A percentile compares a stretch with the other conserved stretches of the same genome.
Evolutionary conservation across 257 asterid species (phyloP).

Genomic region (Vinca minor): DNA sequence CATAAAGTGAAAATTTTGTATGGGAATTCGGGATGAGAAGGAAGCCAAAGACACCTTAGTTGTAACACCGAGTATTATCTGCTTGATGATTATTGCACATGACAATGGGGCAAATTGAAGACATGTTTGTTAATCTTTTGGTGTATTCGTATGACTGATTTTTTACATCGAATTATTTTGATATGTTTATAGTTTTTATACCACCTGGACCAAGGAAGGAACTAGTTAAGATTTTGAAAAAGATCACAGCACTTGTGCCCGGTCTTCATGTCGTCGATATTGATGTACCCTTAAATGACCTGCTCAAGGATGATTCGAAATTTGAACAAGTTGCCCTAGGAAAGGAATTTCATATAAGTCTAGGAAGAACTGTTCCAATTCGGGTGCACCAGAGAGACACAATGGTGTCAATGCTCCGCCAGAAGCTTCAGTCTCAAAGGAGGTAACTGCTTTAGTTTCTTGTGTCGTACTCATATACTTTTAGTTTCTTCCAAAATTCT

Average conservation of each 20-base stretch:
- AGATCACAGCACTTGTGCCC: conserved; percentile 44
- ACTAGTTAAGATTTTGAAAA: conserved; percentile 45
- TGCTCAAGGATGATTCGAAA: conserved; percentile 39
- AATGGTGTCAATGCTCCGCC: conserved; percentile 76
- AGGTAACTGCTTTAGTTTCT: conserved; percentile 31
- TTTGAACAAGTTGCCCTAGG: conserved; percentile 69
- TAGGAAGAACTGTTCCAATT: conserved; percentile 87
- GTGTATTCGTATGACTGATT: neutral
- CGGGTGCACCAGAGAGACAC: conserved; percentile 88
- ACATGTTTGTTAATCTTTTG: neutral
- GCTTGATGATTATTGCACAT: neutral
- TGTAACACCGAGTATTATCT: neutral
- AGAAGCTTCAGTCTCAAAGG: conserved; percentile 63
- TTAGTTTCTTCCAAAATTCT: neutral
- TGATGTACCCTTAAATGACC: conserved; percentile 51
- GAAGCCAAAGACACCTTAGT: too few species aligned
- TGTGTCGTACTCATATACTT: too few species aligned
- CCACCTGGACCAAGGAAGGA: conserved; percentile 60
- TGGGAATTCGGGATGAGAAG: too few species aligned
- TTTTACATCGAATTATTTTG: neutral
- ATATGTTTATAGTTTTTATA: conserved; percentile 36
- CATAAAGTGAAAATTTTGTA: too few species aligned
- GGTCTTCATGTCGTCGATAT: conserved; percentile 67
- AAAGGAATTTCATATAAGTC: conserved; percentile 83
- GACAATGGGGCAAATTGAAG: neutral